Evolutionary conservation across 768 basidiomycete species (phyloP).

Genomic region (Auricularia sp.): DNA sequence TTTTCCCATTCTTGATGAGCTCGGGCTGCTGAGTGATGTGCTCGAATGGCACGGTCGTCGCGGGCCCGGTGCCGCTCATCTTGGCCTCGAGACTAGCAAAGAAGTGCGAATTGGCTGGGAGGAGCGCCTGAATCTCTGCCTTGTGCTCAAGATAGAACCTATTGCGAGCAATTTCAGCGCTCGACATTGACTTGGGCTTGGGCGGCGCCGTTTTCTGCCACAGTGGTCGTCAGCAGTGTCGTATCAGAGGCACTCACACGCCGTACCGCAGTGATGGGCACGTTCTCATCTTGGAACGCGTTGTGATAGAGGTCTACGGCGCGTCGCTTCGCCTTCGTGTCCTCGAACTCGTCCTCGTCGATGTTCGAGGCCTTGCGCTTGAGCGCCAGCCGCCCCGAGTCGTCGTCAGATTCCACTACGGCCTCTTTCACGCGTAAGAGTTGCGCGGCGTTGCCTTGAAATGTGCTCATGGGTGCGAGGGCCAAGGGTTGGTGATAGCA

Average conservation of each 20-base stretch:
- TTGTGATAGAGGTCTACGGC: background rate
- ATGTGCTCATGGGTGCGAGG: no score
- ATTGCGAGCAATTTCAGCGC: slow-evolving; percentile 30
- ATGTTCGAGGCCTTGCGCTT: background rate
- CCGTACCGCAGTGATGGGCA: background rate
- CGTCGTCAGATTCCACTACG: background rate
- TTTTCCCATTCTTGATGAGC: slow-evolving; percentile 42
- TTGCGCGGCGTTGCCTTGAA: no score
- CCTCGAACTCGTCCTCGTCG: background rate
- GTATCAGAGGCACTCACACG: background rate
- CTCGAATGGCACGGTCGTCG: background rate
- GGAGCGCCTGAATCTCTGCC: slow-evolving; percentile 36
- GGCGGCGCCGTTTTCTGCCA: background rate
- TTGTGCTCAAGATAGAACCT: slow-evolving; percentile 39
- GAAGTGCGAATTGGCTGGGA: slow-evolving; percentile 31
- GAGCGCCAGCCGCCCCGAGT: background rate
- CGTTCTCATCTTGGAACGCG: background rate
- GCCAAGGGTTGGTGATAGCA: no score
- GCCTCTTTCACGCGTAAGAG: no score
- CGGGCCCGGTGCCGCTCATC: slow-evolving; percentile 4
- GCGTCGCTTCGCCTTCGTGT: background rate
- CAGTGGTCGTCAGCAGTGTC: background rate
- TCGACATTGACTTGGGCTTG: background rate
- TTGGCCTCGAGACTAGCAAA: slow-evolving; percentile 29
- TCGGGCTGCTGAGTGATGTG: slow-evolving; percentile 36